Percentiles rank a stretch among this genome's conserved stretches.
Conservation (phyloP, 257 asterid genomes). For the Coffea canephora region DNA sequence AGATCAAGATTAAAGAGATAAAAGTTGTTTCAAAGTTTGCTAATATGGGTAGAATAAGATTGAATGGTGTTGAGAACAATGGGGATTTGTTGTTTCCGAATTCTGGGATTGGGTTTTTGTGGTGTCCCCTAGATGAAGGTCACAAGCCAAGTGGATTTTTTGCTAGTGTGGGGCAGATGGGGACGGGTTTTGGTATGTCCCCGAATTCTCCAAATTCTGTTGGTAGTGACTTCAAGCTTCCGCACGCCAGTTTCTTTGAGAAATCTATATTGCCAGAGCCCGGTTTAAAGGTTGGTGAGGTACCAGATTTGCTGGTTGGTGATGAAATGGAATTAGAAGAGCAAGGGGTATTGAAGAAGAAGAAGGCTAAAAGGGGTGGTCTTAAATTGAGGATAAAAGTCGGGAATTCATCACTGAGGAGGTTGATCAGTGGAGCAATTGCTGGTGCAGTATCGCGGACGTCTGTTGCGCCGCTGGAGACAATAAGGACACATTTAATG, state of each 20-base stretch:
- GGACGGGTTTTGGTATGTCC: constrained; percentile 34
- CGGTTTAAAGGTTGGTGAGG: constrained; percentile 21
- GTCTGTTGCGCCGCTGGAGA: constrained; percentile 52
- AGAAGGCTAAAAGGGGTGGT: constrained; percentile 30
- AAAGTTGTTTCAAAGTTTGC: neutral
- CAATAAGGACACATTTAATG: constrained; percentile 51
- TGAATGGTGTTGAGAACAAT: constrained; percentile 18
- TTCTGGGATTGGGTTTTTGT: constrained; percentile 37
- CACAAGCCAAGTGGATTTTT: constrained; percentile 35
- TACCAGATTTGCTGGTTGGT: constrained; percentile 22
- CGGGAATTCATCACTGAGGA: constrained; percentile 41
- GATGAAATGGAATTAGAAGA: constrained; percentile 22
- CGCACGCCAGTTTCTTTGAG: constrained; percentile 21
- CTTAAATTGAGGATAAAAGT: constrained; percentile 33
- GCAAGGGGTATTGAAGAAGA: constrained; percentile 18
- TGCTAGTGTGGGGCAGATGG: constrained; percentile 49
- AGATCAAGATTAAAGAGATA: neutral
- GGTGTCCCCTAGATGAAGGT: constrained; percentile 43
- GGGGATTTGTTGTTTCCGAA: constrained; percentile 22
- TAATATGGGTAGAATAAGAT: constrained; percentile 32
- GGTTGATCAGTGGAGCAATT: constrained; percentile 51
- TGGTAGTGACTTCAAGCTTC: constrained; percentile 24
- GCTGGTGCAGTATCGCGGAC: constrained; percentile 48
- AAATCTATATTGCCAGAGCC: constrained; percentile 30
- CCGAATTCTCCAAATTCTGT: constrained; percentile 29